phyloP scores from a whole-genome alignment of 805 yeast genomes.

The Saitoella complicata region DNA sequence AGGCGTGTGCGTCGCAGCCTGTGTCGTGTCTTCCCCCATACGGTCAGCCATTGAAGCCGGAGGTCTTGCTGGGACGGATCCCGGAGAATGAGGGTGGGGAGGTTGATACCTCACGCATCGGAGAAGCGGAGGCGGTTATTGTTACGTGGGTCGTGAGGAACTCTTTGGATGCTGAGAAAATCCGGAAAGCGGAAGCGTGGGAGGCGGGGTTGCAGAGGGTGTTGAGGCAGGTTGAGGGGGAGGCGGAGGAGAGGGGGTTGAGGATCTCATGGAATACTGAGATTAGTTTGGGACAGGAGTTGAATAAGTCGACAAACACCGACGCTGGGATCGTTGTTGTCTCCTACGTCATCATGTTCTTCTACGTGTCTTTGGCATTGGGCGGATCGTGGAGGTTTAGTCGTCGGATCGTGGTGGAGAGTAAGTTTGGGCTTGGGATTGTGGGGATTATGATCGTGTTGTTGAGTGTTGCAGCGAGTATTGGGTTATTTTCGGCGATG shows the following conservation, averaged over 20 bases:
- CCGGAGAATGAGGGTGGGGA: constrained; percentile 19
- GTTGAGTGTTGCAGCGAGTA: constrained; percentile 64
- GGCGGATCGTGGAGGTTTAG: constrained; percentile 14
- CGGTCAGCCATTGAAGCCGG: constrained; percentile 72
- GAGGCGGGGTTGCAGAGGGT: constrained; percentile 51
- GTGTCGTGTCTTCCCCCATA: constrained; percentile 80
- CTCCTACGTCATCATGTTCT: constrained; percentile 74
- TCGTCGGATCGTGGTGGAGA: constrained; percentile 20
- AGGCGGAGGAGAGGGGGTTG: constrained; percentile 38
- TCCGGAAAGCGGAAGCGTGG: constrained; percentile 41
- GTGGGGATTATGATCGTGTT: constrained; percentile 74
- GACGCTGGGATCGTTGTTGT: constrained; percentile 53
- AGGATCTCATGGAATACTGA: constrained; percentile 65
- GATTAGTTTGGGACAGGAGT: constrained; percentile 66
- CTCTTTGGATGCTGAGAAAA: constrained; percentile 27
- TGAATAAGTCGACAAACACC: constrained; percentile 65
- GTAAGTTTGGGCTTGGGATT: constrained; percentile 63
- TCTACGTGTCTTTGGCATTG: constrained; percentile 71
- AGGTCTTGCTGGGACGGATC: constrained; percentile 51
- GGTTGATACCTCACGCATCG: constrained; percentile 24
- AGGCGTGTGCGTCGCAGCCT: constrained; percentile 57
- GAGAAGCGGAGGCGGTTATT: constrained; percentile 48
- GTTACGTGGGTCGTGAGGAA: constrained; percentile 57
- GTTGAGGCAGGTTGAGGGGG: constrained; percentile 28
- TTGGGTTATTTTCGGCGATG: constrained; percentile 61